These are phyloP conservation scores for Blastomyces emzantsi DNA, from an alignment of 2,329 filamentous ascomycete species.

Conservation along the genomic window DNA sequence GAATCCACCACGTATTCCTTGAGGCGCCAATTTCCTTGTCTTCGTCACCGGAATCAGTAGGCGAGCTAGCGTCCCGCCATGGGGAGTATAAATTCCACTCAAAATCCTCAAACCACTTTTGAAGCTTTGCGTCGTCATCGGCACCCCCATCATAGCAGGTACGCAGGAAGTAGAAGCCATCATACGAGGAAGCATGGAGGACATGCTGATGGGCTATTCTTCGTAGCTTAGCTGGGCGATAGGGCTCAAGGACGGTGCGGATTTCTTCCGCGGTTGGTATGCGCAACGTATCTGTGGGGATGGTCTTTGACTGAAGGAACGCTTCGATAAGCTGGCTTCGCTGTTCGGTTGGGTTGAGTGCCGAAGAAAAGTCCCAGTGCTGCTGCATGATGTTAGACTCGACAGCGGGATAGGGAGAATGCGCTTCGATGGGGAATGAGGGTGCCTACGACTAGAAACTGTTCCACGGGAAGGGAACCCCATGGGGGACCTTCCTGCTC, in stretches of 20 bases:
- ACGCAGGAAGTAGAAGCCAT: slow-evolving; percentile 1
- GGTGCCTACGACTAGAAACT: not conserved
- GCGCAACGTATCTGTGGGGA: not conserved
- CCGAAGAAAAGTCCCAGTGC: not conserved
- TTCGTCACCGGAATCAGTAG: not conserved
- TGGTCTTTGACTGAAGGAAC: not conserved
- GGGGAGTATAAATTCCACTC: not conserved
- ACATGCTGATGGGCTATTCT: not conserved
- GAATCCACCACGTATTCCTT: not conserved
- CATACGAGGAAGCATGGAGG: not conserved
- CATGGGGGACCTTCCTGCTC: not conserved
- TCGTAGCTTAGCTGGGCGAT: not conserved
- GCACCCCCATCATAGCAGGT: slow-evolving; percentile 1
- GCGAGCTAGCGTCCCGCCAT: not conserved
- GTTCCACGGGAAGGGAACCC: not conserved
- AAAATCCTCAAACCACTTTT: not conserved
- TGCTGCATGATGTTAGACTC: not conserved
- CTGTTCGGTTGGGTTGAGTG: not conserved
- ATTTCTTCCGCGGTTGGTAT: not conserved
- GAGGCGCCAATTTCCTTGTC: not conserved
- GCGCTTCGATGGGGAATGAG: not conserved
- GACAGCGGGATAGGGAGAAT: not conserved
- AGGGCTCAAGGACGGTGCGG: not conserved
- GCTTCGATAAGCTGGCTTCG: not conserved
- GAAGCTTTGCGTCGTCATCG: not conserved